Conservation (phyloP, 768 basidiomycete species). For the Hypsizygus marmoreus region DNA sequence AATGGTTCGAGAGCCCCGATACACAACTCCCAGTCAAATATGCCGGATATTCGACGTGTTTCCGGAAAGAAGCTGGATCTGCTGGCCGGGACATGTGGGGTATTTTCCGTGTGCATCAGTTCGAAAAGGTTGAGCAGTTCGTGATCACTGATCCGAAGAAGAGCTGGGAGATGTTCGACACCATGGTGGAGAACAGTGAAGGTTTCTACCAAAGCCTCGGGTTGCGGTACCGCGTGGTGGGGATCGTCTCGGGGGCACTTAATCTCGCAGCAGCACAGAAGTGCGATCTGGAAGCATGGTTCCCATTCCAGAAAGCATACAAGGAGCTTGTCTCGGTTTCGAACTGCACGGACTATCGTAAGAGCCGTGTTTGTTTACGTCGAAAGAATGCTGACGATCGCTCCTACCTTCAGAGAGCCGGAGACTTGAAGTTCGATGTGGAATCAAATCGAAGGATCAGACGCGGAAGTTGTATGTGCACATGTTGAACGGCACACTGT, state of each 20-base stretch:
- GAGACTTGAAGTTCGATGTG: constrained; percentile 90
- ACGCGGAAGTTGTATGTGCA: constrained; percentile 93
- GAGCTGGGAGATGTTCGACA: constrained; percentile 92
- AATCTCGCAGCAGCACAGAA: constrained; percentile 98
- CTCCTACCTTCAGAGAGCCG: constrained; percentile 70
- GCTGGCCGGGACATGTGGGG: constrained; percentile 99
- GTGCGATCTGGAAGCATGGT: constrained; percentile 98
- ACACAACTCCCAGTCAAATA: constrained; percentile 91
- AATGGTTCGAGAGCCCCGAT: constrained; percentile 95
- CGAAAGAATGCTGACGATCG: constrained; percentile 5
- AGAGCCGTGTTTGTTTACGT: constrained; percentile 33
- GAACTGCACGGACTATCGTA: constrained; percentile 99
- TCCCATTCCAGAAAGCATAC: constrained; percentile 95
- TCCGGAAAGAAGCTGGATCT: constrained; percentile 98
- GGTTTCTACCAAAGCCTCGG: constrained; percentile 96
- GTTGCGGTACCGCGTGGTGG: constrained; percentile 88
- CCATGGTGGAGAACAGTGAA: constrained; percentile 88
- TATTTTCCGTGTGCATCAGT: constrained; percentile 99
- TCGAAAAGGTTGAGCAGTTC: constrained; percentile 99
- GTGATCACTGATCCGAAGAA: constrained; percentile 92
- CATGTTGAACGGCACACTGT: constrained; percentile 98
- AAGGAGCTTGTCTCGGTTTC: constrained; percentile 98
- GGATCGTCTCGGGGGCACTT: constrained; percentile 93
- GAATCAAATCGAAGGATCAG: constrained; percentile 89
- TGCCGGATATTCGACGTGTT: constrained; percentile 91